Conservation (phyloP, 2,329 filamentous ascomycete species). For the Colletotrichum sublineola region DNA sequence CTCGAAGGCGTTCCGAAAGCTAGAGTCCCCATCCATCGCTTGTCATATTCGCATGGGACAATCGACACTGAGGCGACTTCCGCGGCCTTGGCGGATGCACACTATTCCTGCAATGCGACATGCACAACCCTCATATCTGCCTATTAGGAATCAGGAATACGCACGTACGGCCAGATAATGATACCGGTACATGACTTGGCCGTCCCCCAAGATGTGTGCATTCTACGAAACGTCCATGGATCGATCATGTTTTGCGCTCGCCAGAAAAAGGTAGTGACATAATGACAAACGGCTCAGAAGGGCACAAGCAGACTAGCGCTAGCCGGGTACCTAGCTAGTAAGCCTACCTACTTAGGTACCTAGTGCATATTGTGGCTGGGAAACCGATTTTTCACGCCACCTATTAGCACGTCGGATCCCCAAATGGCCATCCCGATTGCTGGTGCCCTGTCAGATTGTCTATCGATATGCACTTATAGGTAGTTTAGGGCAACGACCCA, state of each 20-base stretch:
- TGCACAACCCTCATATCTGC: background rate
- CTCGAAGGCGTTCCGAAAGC: background rate
- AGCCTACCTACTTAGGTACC: too few relatives aligned
- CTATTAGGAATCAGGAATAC: constrained; percentile 10
- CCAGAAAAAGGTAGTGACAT: background rate
- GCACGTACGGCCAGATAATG: constrained; percentile 19
- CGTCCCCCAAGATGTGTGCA: constrained; percentile 8
- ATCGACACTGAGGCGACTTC: constrained; percentile 32
- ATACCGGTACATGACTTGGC: constrained; percentile 12
- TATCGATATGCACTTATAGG: background rate
- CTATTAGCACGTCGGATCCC: background rate
- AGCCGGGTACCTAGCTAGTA: background rate
- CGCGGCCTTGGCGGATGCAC: constrained; percentile 35
- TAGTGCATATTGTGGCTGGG: background rate
- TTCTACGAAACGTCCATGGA: background rate
- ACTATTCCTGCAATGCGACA: constrained; percentile 22
- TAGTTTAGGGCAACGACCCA: background rate
- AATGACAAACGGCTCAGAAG: background rate
- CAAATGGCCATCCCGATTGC: constrained; percentile 5
- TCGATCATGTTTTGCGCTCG: background rate
- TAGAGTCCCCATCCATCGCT: background rate
- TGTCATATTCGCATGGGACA: constrained; percentile 18
- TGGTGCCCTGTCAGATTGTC: background rate
- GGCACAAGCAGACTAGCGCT: background rate
- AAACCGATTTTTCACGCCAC: background rate